These are phyloP conservation scores for Chaetomium fimeti DNA, from an alignment of 495 filamentous ascomycete species.

Conservation along the genomic window DNA sequence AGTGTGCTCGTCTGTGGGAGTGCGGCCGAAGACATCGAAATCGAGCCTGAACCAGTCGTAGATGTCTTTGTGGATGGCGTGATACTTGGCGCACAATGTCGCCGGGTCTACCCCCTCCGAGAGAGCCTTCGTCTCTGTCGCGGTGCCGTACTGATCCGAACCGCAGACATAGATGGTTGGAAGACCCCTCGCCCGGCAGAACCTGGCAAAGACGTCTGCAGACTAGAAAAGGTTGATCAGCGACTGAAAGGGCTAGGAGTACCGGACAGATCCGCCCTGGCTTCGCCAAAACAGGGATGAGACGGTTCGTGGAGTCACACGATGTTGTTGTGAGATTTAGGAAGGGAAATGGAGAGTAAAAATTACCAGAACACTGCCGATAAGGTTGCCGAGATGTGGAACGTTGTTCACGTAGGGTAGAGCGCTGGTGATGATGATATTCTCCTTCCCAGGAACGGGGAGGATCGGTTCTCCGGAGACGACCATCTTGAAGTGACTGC, in stretches of 20 bases:
- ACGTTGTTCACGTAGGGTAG: conserved; percentile 95
- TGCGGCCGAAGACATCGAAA: conserved; percentile 83
- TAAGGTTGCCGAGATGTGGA: conserved; percentile 90
- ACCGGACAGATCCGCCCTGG: neutral
- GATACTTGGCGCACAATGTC: conserved; percentile 82
- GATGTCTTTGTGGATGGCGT: conserved; percentile 75
- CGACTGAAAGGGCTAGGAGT: conserved; percentile 8
- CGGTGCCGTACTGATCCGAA: conserved; percentile 70
- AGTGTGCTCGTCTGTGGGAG: conserved; percentile 77
- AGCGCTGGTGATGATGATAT: conserved; percentile 62
- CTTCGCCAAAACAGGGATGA: neutral
- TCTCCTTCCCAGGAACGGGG: conserved; percentile 50
- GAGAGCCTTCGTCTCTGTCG: conserved; percentile 75
- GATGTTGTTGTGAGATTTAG: neutral
- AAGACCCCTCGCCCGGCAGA: conserved; percentile 65
- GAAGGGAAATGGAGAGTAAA: neutral
- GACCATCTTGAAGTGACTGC: conserved; percentile 20
- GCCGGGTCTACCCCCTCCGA: conserved; percentile 67
- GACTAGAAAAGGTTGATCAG: conserved; percentile 27
- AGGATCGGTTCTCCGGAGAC: conserved; percentile 29
- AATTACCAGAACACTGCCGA: conserved; percentile 72
- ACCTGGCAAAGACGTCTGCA: conserved; percentile 58
- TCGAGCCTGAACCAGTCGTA: conserved; percentile 81
- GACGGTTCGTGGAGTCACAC: neutral
- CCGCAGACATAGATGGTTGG: conserved; percentile 67